Percentiles rank a stretch among this genome's conserved stretches.
Conservation (phyloP, 805 yeast genomes). For the Spathaspora girioi region DNA sequence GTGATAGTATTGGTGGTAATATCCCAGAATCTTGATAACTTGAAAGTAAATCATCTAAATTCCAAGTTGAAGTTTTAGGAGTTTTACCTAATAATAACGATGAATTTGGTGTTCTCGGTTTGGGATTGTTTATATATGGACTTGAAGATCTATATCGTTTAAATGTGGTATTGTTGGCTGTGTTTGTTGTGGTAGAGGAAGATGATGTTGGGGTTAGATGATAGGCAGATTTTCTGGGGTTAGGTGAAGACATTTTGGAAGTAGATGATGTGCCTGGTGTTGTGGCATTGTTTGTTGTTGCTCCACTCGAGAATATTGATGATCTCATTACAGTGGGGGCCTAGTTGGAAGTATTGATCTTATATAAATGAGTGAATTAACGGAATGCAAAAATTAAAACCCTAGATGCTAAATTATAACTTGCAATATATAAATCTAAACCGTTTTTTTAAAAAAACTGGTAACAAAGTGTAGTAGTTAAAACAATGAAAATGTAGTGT, state of each 20-base stretch:
- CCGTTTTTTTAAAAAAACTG: too few relatives aligned
- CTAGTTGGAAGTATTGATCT: too few relatives aligned
- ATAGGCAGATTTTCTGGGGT: neutral
- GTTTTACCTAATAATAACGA: neutral
- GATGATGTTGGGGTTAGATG: slow-evolving; percentile 1
- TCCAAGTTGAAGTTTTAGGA: slow-evolving; percentile 22
- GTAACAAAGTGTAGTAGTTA: too few relatives aligned
- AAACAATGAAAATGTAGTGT: too few relatives aligned
- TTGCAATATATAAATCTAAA: too few relatives aligned
- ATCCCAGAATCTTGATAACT: slow-evolving; percentile 29
- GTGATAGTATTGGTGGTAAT: slow-evolving; percentile 38
- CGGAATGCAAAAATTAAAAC: too few relatives aligned
- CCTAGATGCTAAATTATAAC: too few relatives aligned
- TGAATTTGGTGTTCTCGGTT: neutral
- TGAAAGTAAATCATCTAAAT: slow-evolving; percentile 34
- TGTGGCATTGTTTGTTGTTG: neutral
- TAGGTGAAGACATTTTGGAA: slow-evolving; percentile 1
- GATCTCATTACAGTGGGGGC: slow-evolving; percentile 22
- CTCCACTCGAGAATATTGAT: slow-evolving; percentile 22
- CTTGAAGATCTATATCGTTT: slow-evolving; percentile 13
- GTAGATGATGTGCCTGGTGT: neutral
- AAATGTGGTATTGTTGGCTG: too few relatives aligned
- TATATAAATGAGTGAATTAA: too few relatives aligned
- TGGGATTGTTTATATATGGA: slow-evolving; percentile 12
- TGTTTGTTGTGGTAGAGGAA: neutral